Conservation (phyloP, 768 basidiomycete genomes). For the Podaxis sp. region DNA sequence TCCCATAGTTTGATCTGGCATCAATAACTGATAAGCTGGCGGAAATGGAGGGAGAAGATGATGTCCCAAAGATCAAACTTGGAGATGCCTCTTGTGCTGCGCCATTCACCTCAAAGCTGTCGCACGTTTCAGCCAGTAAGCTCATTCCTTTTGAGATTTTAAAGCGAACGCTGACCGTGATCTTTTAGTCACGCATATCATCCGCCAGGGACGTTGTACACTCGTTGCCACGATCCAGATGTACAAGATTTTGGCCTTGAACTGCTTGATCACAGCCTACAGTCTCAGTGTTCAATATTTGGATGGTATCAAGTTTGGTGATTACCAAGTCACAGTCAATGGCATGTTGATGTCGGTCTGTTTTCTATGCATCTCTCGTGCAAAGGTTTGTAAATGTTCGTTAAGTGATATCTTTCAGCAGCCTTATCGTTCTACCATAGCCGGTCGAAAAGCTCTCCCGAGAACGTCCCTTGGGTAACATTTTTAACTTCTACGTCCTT, state of each 20-base stretch:
- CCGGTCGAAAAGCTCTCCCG: constrained; percentile 95
- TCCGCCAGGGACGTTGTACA: constrained; percentile 97
- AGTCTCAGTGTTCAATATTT: constrained; percentile 96
- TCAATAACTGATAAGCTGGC: constrained; percentile 48
- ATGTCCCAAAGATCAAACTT: constrained; percentile 96
- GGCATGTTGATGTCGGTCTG: constrained; percentile 98
- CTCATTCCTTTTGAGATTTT: constrained; percentile 18
- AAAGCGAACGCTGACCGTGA: constrained; percentile 1
- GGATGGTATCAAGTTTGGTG: constrained; percentile 98
- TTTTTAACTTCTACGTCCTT: constrained; percentile 95
- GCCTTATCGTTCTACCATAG: constrained; percentile 34
- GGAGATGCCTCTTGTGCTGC: constrained; percentile 99
- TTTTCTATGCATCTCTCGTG: constrained; percentile 96
- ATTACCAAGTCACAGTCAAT: constrained; percentile 96
- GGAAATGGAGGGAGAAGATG: constrained; percentile 92
- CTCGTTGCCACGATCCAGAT: constrained; percentile 98
- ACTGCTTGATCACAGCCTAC: constrained; percentile 98
- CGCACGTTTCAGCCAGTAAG: constrained; percentile 95
- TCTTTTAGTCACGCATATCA: constrained; percentile 84
- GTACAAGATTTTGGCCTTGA: constrained; percentile 99
- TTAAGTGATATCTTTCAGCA: neutral
- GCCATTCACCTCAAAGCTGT: constrained; percentile 96
- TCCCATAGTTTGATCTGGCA: constrained; percentile 30
- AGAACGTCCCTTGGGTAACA: constrained; percentile 91
- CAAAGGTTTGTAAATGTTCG: constrained; percentile 62